A percentile compares a stretch with the other conserved stretches of the same genome.
Conservation (phyloP, 73 alveolate species). For the Paramecium primaurelia region DNA sequence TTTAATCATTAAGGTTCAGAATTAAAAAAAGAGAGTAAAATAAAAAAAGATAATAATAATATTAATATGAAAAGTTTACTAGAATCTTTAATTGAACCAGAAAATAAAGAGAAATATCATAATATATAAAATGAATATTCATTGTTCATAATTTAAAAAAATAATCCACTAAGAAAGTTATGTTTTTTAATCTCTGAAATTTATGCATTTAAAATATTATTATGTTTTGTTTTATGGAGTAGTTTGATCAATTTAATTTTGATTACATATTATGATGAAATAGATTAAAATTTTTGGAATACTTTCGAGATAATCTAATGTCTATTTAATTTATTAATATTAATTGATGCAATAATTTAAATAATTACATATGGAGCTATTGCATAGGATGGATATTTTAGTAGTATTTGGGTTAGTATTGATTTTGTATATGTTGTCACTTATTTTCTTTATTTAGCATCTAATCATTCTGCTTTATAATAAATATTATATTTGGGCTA, state of each 20-base stretch:
- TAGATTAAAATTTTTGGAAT: neutral
- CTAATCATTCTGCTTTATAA: neutral
- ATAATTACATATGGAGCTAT: neutral
- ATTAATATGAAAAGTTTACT: neutral
- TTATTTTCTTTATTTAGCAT: neutral
- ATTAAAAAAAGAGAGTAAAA: neutral
- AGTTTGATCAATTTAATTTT: neutral
- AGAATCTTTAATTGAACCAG: neutral
- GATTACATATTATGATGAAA: neutral
- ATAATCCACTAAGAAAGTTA: neutral
- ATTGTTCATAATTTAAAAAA: neutral
- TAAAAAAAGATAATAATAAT: neutral
- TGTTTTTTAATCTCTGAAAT: neutral
- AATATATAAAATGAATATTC: neutral
- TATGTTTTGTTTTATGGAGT: neutral
- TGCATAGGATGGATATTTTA: neutral
- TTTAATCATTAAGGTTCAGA: neutral
- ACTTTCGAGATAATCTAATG: neutral
- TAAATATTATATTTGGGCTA: neutral
- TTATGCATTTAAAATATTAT: neutral
- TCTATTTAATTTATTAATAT: neutral
- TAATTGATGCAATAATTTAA: neutral
- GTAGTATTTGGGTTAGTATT: neutral
- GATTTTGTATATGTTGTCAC: neutral
- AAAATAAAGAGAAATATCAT: neutral